Evolutionary conservation across 495 filamentous ascomycete genomes (phyloP).

Genomic region (Aspergillus mulundensis): DNA sequence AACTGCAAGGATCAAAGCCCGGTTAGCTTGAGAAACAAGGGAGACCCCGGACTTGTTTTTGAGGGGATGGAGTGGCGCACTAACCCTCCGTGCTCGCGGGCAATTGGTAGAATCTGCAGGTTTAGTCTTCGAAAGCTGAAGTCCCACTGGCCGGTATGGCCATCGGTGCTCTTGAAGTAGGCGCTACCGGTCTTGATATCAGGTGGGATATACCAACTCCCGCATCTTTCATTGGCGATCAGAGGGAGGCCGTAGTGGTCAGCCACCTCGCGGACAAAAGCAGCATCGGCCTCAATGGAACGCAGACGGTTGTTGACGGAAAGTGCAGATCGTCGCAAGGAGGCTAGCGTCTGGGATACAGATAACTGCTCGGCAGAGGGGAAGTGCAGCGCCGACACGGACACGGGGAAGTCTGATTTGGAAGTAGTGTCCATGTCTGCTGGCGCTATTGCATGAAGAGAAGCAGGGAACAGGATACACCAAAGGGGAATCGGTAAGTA

Average conservation of each 20-base stretch:
- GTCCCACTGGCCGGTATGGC: slow-evolving; percentile 83
- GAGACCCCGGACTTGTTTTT: neutral
- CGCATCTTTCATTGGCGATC: slow-evolving; percentile 90
- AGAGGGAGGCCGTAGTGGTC: slow-evolving; percentile 61
- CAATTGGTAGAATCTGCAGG: slow-evolving; percentile 63
- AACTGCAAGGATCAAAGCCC: slow-evolving; percentile 44
- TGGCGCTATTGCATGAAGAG: neutral
- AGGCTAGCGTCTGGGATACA: slow-evolving; percentile 44
- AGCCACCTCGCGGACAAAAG: slow-evolving; percentile 58
- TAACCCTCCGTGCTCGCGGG: slow-evolving; percentile 63
- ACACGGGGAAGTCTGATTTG: slow-evolving; percentile 29
- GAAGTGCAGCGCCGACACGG: slow-evolving; percentile 41
- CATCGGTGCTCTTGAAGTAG: slow-evolving; percentile 98
- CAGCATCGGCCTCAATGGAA: slow-evolving; percentile 65
- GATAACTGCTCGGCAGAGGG: slow-evolving; percentile 36
- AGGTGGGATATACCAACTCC: slow-evolving; percentile 89
- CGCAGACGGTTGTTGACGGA: slow-evolving; percentile 73
- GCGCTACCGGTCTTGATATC: slow-evolving; percentile 61
- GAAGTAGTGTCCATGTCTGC: slow-evolving; percentile 20
- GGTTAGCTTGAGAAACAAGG: slow-evolving; percentile 1
- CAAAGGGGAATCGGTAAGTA: neutral
- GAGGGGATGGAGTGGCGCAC: slow-evolving; percentile 17
- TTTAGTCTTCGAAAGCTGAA: slow-evolving; percentile 85
- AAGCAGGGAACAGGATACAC: neutral
- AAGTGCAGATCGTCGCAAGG: slow-evolving; percentile 68